Evolutionary conservation across 768 basidiomycete genomes (phyloP).

Genomic region (Tephrocybe sp.): DNA sequence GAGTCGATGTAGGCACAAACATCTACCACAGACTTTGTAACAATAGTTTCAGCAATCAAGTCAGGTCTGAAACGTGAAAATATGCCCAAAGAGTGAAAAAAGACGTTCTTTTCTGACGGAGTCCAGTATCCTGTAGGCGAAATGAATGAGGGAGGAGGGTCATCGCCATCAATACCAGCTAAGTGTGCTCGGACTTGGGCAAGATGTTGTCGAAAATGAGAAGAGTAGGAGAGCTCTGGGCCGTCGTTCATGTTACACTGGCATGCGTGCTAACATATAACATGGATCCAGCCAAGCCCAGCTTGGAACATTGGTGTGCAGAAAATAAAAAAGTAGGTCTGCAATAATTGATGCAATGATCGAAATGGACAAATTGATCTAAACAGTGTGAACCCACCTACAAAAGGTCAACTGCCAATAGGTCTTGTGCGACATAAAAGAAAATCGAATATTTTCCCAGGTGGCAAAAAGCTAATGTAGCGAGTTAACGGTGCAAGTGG

Average conservation of each 20-base stretch:
- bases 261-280: constrained; percentile 10
- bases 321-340: background rate
- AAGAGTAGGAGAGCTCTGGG: constrained; percentile 17
- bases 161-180: constrained; percentile 25
- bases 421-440: too few species aligned
- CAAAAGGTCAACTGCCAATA: too few species aligned
- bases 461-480: too few species aligned
- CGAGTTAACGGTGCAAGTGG: too few species aligned
- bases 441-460: too few species aligned
- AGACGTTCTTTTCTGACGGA: constrained; percentile 58
- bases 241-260: constrained; percentile 17
- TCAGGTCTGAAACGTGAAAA: constrained; percentile 76
- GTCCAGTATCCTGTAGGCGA: constrained; percentile 57
- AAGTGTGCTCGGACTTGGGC: constrained; percentile 33
- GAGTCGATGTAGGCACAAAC: constrained; percentile 64
- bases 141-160: constrained; percentile 30
- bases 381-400: too few species aligned
- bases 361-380: too few species aligned
- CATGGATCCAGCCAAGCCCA: background rate
- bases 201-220: constrained; percentile 32
- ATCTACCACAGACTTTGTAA: constrained; percentile 63
- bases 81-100: constrained; percentile 67
- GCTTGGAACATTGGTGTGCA: constrained; percentile 8
- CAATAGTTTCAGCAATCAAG: constrained; percentile 66
- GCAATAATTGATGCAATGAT: background rate